Base-by-base conservation (phyloP, 2,329 filamentous ascomycete genomes). In the Aspergillus clavatus region DNA sequence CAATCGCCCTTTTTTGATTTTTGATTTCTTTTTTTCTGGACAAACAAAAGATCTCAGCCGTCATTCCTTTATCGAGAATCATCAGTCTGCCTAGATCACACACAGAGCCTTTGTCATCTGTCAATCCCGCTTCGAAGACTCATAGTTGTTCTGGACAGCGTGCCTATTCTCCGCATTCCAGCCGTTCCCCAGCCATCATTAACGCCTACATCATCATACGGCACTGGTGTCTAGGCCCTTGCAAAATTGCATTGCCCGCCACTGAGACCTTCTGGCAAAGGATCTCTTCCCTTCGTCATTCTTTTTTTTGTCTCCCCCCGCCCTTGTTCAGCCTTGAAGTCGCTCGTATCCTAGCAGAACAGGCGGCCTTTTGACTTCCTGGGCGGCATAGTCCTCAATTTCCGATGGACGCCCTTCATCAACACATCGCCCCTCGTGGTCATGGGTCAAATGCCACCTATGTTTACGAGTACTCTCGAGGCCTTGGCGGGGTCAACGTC, bases 391-490 rank as follows among this genome's bases (percentile, higher is more conserved):
- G 42, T 35, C 24, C 31, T 42, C 37, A n/a, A 48, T 27, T 53
- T 56, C 54, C 52, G 55, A 66, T 66, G 63, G 62, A 61, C 46
- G 51, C 50, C 37, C 43, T 52, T 41, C 40, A 38, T 37, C 50
- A 51, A 41, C 54, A 48, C 41, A 46, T 61, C 31, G 54, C 53
- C 49, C 53, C 53, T 42, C 54, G 63, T 51, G 42, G 52, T 43
- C 27, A 59, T 47, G 55, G 58, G 50, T 43, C 53, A 22, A 70
- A 71, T 45, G 54, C 54, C n/a, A 70, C 66, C 16, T 71, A 72
- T 47, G 54, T 69, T 36, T 65, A 64, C 38, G 65, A 67, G 45
- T 71, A 67, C 45, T 70, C 69, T 2, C 53, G 68, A 40, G 69
- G 69, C 1, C 39, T 71, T 14, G 52, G 48, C 21, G 69, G 69